Conservation (phyloP, 305 asterid genomes). For the Fraxinus sp. region DNA sequence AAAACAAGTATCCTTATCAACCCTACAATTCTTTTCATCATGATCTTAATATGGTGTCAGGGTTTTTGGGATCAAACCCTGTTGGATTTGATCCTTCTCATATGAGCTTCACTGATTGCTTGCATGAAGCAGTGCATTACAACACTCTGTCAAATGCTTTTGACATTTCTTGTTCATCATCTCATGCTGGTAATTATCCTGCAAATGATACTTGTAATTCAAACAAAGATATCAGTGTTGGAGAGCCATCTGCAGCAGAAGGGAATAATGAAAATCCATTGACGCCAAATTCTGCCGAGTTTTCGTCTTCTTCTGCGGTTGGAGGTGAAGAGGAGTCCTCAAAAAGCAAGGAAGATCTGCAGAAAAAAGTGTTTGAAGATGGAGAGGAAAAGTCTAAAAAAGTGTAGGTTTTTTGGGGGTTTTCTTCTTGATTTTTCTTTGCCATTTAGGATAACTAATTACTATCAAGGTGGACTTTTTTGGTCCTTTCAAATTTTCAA, state of each 20-base stretch:
- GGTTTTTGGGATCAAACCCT: slow-evolving; percentile 34
- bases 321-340: slow-evolving; percentile 64
- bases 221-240: not conserved
- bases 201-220: slow-evolving; percentile 18
- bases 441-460: slow-evolving; percentile 6
- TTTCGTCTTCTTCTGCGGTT: slow-evolving; percentile 57
- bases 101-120: slow-evolving; percentile 45
- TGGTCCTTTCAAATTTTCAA: slow-evolving; percentile 26
- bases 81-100: slow-evolving; percentile 32
- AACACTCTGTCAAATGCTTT: slow-evolving; percentile 42
- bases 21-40: slow-evolving; percentile 32
- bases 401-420: slow-evolving; percentile 42
- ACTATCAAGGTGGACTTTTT: slow-evolving; percentile 28
- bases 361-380: slow-evolving; percentile 38
- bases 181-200: slow-evolving; percentile 26
- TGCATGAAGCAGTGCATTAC: slow-evolving; percentile 48
- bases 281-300: slow-evolving; percentile 46
- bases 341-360: slow-evolving; percentile 43
- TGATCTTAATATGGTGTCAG: slow-evolving; percentile 36
- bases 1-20: slow-evolving; percentile 20
- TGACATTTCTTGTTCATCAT: slow-evolving; percentile 36
- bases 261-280: slow-evolving; percentile 29
- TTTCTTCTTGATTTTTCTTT: not conserved
- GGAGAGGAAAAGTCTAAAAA: slow-evolving; percentile 58
- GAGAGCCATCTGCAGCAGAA: not conserved